A percentile compares a stretch with the other conserved stretches of the same genome.
Evolutionary conservation across 345 rosid species (phyloP).

Genomic region (Limnanthes douglasii): DNA sequence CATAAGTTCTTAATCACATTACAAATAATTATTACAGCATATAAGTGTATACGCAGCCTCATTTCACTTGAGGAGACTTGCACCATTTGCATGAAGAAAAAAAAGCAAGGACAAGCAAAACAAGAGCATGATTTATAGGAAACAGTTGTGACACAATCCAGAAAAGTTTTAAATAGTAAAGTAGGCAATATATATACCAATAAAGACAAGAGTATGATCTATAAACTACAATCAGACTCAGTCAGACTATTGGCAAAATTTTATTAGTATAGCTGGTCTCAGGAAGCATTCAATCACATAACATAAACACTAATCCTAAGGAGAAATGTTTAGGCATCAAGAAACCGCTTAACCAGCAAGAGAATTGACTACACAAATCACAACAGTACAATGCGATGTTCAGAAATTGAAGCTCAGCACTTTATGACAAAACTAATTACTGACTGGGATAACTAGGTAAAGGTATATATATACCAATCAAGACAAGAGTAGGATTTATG

Average conservation of each 20-base stretch:
- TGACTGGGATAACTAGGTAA: background rate
- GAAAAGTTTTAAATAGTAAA: too few species aligned
- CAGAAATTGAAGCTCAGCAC: too few species aligned
- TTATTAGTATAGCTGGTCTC: slow-evolving; percentile 19
- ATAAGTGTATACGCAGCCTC: too few species aligned
- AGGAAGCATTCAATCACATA: slow-evolving; percentile 24
- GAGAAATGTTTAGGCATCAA: slow-evolving; percentile 7
- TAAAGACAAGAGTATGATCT: background rate
- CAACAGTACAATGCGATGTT: too few species aligned
- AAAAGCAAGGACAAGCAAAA: too few species aligned
- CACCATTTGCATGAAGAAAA: too few species aligned
- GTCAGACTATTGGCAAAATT: background rate
- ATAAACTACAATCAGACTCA: background rate
- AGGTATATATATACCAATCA: background rate
- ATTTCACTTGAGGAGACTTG: too few species aligned
- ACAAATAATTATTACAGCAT: too few species aligned
- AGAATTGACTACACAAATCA: background rate
- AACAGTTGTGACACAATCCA: too few species aligned
- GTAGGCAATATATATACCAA: background rate
- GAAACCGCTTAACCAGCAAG: slow-evolving; percentile 19
- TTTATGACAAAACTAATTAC: too few species aligned
- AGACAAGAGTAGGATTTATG: background rate
- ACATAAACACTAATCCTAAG: background rate
- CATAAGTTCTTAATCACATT: too few species aligned
- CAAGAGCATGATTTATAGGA: too few species aligned